These are phyloP conservation scores for Vicia sativa DNA, from an alignment of 306 rosid genomes.

Conservation along the genomic window DNA sequence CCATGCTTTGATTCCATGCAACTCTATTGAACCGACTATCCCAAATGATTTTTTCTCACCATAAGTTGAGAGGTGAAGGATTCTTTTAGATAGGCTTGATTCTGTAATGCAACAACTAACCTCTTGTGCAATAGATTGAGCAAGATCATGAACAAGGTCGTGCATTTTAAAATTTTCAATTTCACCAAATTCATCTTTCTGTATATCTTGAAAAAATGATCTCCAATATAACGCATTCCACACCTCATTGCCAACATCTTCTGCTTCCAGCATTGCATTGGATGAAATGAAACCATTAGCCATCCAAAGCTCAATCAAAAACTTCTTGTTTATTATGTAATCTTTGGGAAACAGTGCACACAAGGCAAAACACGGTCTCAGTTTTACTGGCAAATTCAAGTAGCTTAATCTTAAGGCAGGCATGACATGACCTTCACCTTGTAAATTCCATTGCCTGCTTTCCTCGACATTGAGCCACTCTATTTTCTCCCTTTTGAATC, in stretches of 20 bases:
- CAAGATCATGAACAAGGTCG: slow-evolving; percentile 37
- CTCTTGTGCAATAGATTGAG: slow-evolving; percentile 5
- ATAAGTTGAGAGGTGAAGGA: slow-evolving; percentile 5
- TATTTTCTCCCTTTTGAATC: background rate
- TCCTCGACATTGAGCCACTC: slow-evolving; percentile 15
- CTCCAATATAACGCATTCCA: slow-evolving; percentile 36
- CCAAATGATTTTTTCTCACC: accelerated
- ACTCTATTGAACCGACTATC: too few relatives aligned
- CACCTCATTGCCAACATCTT: slow-evolving; percentile 23
- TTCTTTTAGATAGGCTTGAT: background rate
- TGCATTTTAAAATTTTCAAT: slow-evolving; percentile 21
- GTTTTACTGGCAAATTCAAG: slow-evolving; percentile 1
- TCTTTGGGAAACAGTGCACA: slow-evolving; percentile 29
- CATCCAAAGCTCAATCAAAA: slow-evolving; percentile 25
- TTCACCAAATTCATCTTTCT: background rate
- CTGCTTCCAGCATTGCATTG: background rate
- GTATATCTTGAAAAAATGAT: slow-evolving; percentile 32
- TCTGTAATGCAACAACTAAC: background rate
- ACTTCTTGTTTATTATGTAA: background rate
- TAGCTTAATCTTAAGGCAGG: slow-evolving; percentile 22
- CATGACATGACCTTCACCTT: background rate
- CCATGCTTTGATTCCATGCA: background rate
- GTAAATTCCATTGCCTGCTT: slow-evolving; percentile 13
- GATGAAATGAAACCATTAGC: slow-evolving; percentile 33
- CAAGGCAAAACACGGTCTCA: slow-evolving; percentile 25